phyloP scores from a whole-genome alignment of 2,329 filamentous ascomycete species.

The Phyllosticta citriasiana region DNA sequence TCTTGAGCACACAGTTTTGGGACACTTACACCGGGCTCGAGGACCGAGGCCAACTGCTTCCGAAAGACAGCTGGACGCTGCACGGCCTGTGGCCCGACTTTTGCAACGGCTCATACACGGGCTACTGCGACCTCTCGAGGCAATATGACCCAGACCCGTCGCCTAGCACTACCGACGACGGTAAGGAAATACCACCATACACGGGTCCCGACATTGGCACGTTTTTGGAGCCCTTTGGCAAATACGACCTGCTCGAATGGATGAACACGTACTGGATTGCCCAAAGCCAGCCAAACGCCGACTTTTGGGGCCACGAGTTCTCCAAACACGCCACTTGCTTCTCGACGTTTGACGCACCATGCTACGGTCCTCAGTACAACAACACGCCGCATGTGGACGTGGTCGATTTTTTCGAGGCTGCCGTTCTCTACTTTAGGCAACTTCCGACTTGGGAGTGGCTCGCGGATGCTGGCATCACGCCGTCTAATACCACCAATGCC shows the following conservation, averaged over 20 bases:
- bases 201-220: conserved; percentile 47
- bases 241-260: conserved; percentile 50
- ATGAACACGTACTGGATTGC: conserved; percentile 60
- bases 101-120: conserved; percentile 50
- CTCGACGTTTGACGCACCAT: conserved; percentile 54
- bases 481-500: conserved; percentile 45
- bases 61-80: conserved; percentile 47
- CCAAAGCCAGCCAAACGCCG: conserved; percentile 44
- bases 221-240: conserved; percentile 49
- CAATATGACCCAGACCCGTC: conserved; percentile 54
- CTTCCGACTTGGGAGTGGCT: conserved; percentile 55
- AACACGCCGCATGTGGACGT: conserved; percentile 45
- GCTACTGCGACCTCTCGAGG: conserved; percentile 56
- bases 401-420: conserved; percentile 53
- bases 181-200: conserved; percentile 46
- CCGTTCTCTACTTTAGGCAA: conserved; percentile 46
- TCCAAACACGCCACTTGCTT: conserved; percentile 60
- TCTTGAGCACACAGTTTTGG: conserved; percentile 57
- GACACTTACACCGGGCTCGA: conserved; percentile 53
- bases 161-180: conserved; percentile 54
- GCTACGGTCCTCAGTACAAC: conserved; percentile 51
- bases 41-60: conserved; percentile 47
- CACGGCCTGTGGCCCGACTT: conserved; percentile 51
- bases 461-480: conserved; percentile 42
- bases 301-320: conserved; percentile 60